phyloP scores from a whole-genome alignment of 2,329 filamentous ascomycete genomes.

The Leptographium radiaticola region DNA sequence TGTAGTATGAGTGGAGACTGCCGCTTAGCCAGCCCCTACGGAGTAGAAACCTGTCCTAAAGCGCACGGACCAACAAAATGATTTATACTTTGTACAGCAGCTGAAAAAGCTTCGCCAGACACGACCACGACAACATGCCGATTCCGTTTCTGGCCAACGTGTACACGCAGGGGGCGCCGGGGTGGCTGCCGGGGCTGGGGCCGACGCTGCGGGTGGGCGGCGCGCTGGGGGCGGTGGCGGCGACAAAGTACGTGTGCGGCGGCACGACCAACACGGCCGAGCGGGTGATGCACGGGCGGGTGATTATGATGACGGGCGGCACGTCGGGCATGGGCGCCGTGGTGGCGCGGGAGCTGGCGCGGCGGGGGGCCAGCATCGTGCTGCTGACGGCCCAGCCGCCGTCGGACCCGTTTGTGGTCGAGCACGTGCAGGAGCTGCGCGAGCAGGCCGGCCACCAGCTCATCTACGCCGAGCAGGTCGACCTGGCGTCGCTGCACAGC shows the following conservation, averaged over 20 bases:
- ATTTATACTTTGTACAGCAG: no score
- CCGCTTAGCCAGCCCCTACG: no score
- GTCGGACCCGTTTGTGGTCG: constrained; percentile 76
- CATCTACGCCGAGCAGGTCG: constrained; percentile 91
- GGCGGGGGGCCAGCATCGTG: constrained; percentile 77
- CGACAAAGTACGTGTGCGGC: constrained; percentile 60
- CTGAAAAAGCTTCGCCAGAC: background rate
- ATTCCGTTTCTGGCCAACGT: constrained; percentile 36
- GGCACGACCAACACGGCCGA: constrained; percentile 65
- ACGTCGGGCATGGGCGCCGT: constrained; percentile 84
- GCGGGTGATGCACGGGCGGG: constrained; percentile 81
- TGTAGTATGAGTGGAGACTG: no score
- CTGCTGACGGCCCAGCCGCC: constrained; percentile 74
- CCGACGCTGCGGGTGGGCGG: constrained; percentile 26
- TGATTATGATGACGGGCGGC: constrained; percentile 86
- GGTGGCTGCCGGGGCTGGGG: constrained; percentile 31
- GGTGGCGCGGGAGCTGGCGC: constrained; percentile 60
- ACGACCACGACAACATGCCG: constrained; percentile 26
- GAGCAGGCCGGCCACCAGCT: constrained; percentile 65
- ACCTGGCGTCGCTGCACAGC: constrained; percentile 77
- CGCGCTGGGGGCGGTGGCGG: constrained; percentile 15
- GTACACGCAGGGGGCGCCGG: constrained; percentile 34
- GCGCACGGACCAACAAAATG: no score
- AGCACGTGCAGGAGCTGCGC: constrained; percentile 84
- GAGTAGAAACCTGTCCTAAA: no score